Base-by-base conservation (phyloP, 2,329 filamentous ascomycete genomes). In the Plenodomus biglobosus region DNA sequence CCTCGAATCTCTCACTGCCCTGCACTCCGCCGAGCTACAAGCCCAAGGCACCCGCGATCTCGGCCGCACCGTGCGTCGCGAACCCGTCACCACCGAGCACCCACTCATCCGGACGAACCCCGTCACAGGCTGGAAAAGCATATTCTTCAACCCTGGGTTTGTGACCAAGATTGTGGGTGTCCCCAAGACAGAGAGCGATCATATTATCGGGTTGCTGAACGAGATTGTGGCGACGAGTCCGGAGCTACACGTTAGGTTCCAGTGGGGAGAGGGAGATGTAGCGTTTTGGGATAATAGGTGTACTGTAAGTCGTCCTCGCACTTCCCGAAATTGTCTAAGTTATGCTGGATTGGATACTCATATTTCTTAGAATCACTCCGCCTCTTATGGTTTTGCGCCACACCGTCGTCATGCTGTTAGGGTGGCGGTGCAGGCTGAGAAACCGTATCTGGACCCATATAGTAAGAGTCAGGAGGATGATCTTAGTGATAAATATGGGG, bases 271-370 rank as follows among this genome's bases (percentile, higher is more conserved):
- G 53, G 78, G 81, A 36, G 85, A 86, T 48, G 81, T 88, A 1
- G 84, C 84, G 0, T 78, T 88, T 48, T 88, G 85, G 85, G 85
- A 87, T 62, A 87, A 87, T 54, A 74, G 84, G 16, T 72, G 78
- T 32, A 78, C 75, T 38, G 78, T 83, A 54, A 42, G 58, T 55
- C 36, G n/a, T n/a, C n/a, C n/a, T n/a, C n/a, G n/a, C n/a, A n/a
- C n/a, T n/a, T n/a, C n/a, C n/a, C n/a, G n/a, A n/a, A n/a, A n/a
- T n/a, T n/a, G n/a, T n/a, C n/a, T 8, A 18, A 22, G 2, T 37
- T 13, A 16, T 13, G n/a, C n/a, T 19, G 21, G n/a, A 40, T 8
- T 34, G 10, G 20, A 7, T 37, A 40, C 52, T 61, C 20, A 58
- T 32, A 13, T 3, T 10, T 1, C 11, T 7, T 38, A 79, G 73